Conservation (phyloP, 148 eudicot genomes). For the Nyssa sinensis region DNA sequence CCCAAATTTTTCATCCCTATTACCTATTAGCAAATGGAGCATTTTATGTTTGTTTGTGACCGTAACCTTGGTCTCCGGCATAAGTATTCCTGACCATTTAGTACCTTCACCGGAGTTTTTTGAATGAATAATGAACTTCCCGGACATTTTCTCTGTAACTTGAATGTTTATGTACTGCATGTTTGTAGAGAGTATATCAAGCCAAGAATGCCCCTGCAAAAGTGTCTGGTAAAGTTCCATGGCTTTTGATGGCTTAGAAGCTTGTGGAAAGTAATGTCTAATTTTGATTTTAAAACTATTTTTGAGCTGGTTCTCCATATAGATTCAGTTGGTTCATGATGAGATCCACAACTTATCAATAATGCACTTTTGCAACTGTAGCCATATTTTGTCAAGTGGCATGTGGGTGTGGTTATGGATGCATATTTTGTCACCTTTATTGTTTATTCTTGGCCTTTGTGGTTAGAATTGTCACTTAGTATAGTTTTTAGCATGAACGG, state of each 20-base stretch:
- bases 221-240: background rate
- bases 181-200: background rate
- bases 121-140: background rate
- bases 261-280: background rate
- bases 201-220: background rate
- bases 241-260: background rate
- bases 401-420: slow-evolving; percentile 2
- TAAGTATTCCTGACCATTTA: background rate
- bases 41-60: background rate
- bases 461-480: slow-evolving; percentile 6
- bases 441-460: background rate
- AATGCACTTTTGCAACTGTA: no score
- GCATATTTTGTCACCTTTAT: background rate
- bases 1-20: no score
- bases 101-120: background rate
- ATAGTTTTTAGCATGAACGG: background rate
- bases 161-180: slow-evolving; percentile 11
- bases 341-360: background rate
- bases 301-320: background rate
- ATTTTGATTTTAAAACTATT: background rate
- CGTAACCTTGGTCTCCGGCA: background rate
- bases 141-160: background rate
- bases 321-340: background rate
- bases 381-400: background rate
- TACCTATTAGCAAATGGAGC: background rate